Percentiles rank a stretch among this genome's conserved stretches.
Conservation (phyloP, 1,284 basidiomycete genomes). For the Mrakiaceae sp. region DNA sequence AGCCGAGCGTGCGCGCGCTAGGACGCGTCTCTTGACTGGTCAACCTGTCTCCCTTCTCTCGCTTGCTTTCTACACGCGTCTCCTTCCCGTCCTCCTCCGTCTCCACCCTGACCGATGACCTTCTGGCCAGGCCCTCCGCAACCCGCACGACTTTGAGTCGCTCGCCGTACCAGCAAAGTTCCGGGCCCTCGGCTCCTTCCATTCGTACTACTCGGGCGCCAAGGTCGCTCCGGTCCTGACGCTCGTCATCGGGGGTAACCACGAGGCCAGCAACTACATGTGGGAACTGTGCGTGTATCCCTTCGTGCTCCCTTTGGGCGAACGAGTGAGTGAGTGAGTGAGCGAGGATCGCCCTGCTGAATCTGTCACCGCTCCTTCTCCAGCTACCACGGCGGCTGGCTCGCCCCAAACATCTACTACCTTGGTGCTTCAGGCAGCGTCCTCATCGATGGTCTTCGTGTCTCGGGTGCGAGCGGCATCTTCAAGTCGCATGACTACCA, state of each 20-base stretch:
- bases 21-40: too few relatives aligned
- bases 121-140: conserved; percentile 56
- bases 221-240: conserved; percentile 76
- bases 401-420: conserved; percentile 95
- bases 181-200: conserved; percentile 67
- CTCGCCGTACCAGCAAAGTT: conserved; percentile 90
- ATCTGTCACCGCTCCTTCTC: neutral
- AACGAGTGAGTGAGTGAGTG: too few relatives aligned
- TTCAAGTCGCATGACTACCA: conserved; percentile 73
- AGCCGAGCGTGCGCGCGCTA: too few relatives aligned
- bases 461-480: conserved; percentile 86
- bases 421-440: conserved; percentile 86
- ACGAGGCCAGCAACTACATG: conserved; percentile 94
- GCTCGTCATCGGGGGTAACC: conserved; percentile 93
- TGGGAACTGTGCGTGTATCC: conserved; percentile 69
- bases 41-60: too few relatives aligned
- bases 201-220: conserved; percentile 81
- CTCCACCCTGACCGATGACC: neutral
- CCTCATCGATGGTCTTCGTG: conserved; percentile 70
- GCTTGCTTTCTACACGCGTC: neutral
- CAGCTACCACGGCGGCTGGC: conserved; percentile 88
- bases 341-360: too few relatives aligned
- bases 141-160: conserved; percentile 70
- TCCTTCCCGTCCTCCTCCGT: neutral
- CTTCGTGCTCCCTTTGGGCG: neutral